Conservation (phyloP, 345 rosid genomes). For the Camelina neglecta region DNA sequence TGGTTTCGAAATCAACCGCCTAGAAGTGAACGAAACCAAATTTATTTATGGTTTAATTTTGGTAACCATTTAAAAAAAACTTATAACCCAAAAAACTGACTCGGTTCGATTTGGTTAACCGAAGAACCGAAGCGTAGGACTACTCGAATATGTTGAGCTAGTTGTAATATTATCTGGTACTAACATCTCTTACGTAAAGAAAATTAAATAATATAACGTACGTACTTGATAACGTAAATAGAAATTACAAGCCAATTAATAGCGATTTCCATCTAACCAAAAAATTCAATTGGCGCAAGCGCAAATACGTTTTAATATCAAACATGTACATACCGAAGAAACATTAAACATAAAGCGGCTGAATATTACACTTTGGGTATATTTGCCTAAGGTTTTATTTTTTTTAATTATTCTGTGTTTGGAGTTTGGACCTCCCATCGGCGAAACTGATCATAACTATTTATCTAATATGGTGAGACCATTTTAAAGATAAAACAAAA, state of each 20-base stretch:
- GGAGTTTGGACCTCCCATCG: conserved; percentile 12
- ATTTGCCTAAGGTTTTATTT: not conserved
- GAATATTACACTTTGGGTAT: not conserved
- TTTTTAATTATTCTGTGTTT: not conserved
- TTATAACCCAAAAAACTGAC: too few species aligned
- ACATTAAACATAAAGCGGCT: not conserved
- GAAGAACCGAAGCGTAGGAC: too few species aligned
- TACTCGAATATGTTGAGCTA: not conserved
- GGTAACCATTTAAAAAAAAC: too few species aligned
- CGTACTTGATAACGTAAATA: conserved; percentile 14
- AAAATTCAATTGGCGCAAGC: conserved; percentile 1
- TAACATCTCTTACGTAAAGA: not conserved
- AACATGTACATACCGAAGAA: conserved; percentile 25
- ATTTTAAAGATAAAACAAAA: not conserved
- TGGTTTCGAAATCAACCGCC: too few species aligned
- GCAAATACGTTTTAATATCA: conserved; percentile 14
- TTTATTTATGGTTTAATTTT: too few species aligned
- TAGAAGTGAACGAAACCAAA: too few species aligned
- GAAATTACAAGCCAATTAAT: not conserved
- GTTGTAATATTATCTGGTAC: not conserved
- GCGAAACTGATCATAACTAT: conserved; percentile 2
- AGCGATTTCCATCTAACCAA: not conserved
- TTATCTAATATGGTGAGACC: conserved; percentile 21
- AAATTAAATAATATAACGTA: not conserved
- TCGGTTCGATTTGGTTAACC: too few species aligned